Percentiles rank a stretch among this genome's conserved stretches.
These are phyloP conservation scores for Eustoma russellianum DNA, from an alignment of 257 asterid genomes.

Conservation along the genomic window DNA sequence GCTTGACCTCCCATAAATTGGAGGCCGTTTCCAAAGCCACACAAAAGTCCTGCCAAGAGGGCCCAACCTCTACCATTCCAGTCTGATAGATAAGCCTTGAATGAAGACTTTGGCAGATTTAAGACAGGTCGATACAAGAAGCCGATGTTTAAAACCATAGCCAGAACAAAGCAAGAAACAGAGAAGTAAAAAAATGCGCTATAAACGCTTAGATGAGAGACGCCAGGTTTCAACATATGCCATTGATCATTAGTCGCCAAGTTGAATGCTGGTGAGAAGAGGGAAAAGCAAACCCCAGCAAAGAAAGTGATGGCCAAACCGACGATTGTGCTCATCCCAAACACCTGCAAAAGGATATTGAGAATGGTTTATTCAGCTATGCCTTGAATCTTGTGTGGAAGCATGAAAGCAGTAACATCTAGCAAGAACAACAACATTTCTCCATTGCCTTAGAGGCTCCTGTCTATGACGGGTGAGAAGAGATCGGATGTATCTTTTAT, in stretches of 20 bases:
- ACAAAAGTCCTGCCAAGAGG: slow-evolving; percentile 68
- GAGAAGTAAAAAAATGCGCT: slow-evolving; percentile 94
- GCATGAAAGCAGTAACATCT: too few species aligned
- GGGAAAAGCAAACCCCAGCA: slow-evolving; percentile 80
- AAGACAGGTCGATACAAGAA: slow-evolving; percentile 65
- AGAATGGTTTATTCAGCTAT: background rate
- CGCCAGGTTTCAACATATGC: slow-evolving; percentile 52
- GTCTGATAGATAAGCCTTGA: slow-evolving; percentile 63
- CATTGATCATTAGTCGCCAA: slow-evolving; percentile 91
- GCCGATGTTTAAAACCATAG: slow-evolving; percentile 49
- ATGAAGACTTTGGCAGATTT: slow-evolving; percentile 57
- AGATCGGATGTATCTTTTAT: too few species aligned
- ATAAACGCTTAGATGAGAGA: slow-evolving; percentile 71
- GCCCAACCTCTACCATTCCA: slow-evolving; percentile 97
- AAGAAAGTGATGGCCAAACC: slow-evolving; percentile 79
- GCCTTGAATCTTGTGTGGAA: background rate
- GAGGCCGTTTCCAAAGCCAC: slow-evolving; percentile 96
- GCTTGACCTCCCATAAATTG: slow-evolving; percentile 99
- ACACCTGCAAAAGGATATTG: slow-evolving; percentile 38
- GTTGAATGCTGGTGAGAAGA: slow-evolving; percentile 89
- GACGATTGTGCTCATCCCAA: slow-evolving; percentile 63
- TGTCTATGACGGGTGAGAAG: too few species aligned
- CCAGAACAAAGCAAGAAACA: slow-evolving; percentile 58
- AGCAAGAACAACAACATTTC: too few species aligned
- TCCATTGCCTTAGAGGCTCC: too few species aligned